Evolutionary conservation across 2,329 filamentous ascomycete genomes (phyloP).

Genomic region (Parafenestella ontariensis): DNA sequence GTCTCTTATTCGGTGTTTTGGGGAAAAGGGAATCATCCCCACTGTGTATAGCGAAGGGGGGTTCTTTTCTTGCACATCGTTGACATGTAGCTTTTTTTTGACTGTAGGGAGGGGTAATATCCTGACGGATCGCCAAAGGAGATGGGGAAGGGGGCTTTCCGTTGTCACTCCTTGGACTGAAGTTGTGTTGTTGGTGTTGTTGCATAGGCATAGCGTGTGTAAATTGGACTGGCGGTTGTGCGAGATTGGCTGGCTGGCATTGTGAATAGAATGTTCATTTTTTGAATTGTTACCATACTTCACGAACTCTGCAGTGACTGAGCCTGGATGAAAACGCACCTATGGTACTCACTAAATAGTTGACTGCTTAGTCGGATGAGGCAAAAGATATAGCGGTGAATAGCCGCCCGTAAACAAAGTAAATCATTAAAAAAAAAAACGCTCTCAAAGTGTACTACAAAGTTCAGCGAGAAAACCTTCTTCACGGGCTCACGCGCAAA

Average conservation of each 20-base stretch:
- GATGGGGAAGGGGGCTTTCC: background rate
- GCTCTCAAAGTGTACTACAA: too few relatives aligned
- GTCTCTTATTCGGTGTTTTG: background rate
- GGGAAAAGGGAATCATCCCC: background rate
- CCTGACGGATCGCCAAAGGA: background rate
- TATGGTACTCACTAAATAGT: too few relatives aligned
- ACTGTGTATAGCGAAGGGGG: slow-evolving; percentile 1
- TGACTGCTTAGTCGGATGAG: too few relatives aligned
- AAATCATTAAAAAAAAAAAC: too few relatives aligned
- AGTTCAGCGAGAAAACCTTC: too few relatives aligned
- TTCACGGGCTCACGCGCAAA: too few relatives aligned
- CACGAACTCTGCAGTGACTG: too few relatives aligned
- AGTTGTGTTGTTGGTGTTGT: too few relatives aligned
- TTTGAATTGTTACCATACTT: background rate
- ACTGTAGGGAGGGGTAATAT: background rate
- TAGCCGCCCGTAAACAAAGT: too few relatives aligned
- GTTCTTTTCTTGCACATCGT: slow-evolving; percentile 21
- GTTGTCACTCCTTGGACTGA: background rate
- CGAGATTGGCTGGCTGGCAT: background rate
- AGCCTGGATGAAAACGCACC: too few relatives aligned
- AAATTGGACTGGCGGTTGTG: background rate
- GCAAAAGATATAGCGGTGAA: too few relatives aligned
- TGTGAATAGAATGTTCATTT: background rate
- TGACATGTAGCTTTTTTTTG: slow-evolving; percentile 3
- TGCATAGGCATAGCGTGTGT: background rate